Evolutionary conservation across 2,329 filamentous ascomycete species (phyloP).

Genomic region (Emericellopsis cladophorae): DNA sequence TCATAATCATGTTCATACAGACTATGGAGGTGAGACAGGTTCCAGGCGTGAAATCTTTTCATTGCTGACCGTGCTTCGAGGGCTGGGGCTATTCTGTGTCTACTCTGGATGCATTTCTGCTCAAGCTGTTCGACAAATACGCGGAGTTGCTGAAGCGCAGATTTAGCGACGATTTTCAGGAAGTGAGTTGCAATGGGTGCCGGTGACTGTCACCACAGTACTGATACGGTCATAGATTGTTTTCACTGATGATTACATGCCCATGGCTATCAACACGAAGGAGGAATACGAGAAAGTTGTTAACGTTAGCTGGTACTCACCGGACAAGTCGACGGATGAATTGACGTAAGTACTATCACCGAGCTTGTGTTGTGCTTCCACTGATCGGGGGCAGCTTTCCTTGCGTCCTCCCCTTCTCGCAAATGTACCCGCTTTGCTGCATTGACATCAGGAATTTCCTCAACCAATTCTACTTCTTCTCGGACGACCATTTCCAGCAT

Average conservation of each 20-base stretch:
- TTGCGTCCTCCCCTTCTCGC: constrained; percentile 90
- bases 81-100: constrained; percentile 83
- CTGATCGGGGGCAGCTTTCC: constrained; percentile 52
- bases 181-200: constrained; percentile 35
- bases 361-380: not conserved
- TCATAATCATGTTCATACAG: constrained; percentile 89
- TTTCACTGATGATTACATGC: constrained; percentile 98
- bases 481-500: constrained; percentile 89
- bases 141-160: constrained; percentile 78
- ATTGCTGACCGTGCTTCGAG: constrained; percentile 24
- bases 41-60: too few species aligned
- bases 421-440: constrained; percentile 98
- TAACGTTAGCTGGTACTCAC: constrained; percentile 90
- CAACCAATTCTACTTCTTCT: constrained; percentile 97
- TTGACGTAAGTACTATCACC: constrained; percentile 43
- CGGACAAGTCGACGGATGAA: constrained; percentile 64
- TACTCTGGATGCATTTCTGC: constrained; percentile 68
- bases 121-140: constrained; percentile 90
- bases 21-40: constrained; percentile 71
- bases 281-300: constrained; percentile 95
- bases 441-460: constrained; percentile 97
- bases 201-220: not conserved
- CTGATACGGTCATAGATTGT: constrained; percentile 35
- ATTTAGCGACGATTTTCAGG: constrained; percentile 93
- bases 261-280: constrained; percentile 83